These are phyloP conservation scores for Diaporthe amygdali DNA, from an alignment of 2,329 filamentous ascomycete species.

Conservation along the genomic window DNA sequence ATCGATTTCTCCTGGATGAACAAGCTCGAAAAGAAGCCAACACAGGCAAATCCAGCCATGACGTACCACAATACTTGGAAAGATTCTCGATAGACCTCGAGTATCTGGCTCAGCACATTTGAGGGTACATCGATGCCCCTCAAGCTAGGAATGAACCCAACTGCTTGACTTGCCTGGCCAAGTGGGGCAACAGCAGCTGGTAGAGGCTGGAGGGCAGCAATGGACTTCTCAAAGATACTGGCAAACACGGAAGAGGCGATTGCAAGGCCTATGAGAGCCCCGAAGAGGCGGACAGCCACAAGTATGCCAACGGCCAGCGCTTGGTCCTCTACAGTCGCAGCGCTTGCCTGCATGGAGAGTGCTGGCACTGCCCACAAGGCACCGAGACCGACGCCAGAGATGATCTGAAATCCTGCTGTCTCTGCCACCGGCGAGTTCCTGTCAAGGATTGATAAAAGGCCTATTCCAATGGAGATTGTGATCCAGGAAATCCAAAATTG, in stretches of 20 bases:
- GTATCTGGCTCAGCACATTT: background rate
- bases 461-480: slow-evolving; percentile 28
- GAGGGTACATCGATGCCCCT: background rate
- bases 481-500: slow-evolving; percentile 33
- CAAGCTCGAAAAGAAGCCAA: background rate
- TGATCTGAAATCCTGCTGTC: slow-evolving; percentile 31
- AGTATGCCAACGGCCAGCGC: slow-evolving; percentile 41
- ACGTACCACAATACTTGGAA: slow-evolving; percentile 16
- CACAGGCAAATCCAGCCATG: slow-evolving; percentile 8
- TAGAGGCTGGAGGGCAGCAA: slow-evolving; percentile 18
- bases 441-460: slow-evolving; percentile 28
- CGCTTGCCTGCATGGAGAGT: slow-evolving; percentile 41
- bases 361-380: slow-evolving; percentile 27
- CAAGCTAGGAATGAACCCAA: slow-evolving; percentile 9
- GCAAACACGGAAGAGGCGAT: slow-evolving; percentile 40
- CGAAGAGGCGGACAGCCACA: slow-evolving; percentile 41
- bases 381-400: slow-evolving; percentile 29
- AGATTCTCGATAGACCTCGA: background rate
- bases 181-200: background rate
- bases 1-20: slow-evolving; percentile 6
- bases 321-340: slow-evolving; percentile 36
- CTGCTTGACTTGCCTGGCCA: background rate
- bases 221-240: slow-evolving; percentile 32
- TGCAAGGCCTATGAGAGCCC: slow-evolving; percentile 41
- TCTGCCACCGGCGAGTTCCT: slow-evolving; percentile 26